These are phyloP conservation scores for Endotrypanum monterogeii DNA, from an alignment of 208 protist species.

Conservation along the genomic window DNA sequence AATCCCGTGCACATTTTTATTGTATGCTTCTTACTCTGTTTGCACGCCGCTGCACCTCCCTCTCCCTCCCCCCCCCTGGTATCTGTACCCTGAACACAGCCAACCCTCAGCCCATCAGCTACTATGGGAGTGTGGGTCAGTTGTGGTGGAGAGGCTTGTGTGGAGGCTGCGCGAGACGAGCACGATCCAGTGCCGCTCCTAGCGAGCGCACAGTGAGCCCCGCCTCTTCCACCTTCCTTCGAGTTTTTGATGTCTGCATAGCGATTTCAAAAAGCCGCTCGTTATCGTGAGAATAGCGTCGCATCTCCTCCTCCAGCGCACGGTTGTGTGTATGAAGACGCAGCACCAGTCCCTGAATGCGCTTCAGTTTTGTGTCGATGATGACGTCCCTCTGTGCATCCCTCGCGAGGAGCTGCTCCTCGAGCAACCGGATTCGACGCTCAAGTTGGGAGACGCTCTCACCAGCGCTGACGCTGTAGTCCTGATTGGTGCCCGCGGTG, in stretches of 20 bases:
- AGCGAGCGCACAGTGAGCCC: slow-evolving; percentile 50
- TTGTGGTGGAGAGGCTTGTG: slow-evolving; percentile 77
- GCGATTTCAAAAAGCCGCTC: slow-evolving; percentile 62
- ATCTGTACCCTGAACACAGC: too few species aligned
- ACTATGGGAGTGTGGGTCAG: slow-evolving; percentile 19
- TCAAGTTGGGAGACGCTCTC: slow-evolving; percentile 22
- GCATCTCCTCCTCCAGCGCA: slow-evolving; percentile 55
- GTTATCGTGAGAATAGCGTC: slow-evolving; percentile 48
- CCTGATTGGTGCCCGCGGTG: slow-evolving; percentile 11
- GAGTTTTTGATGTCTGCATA: slow-evolving; percentile 50
- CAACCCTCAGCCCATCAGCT: too few species aligned
- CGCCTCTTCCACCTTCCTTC: slow-evolving; percentile 48
- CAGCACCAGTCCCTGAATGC: slow-evolving; percentile 81
- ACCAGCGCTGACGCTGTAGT: neutral
- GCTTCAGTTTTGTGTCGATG: slow-evolving; percentile 84
- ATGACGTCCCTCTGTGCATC: slow-evolving; percentile 82
- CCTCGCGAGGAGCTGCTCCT: slow-evolving; percentile 52
- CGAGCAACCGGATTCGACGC: slow-evolving; percentile 42
- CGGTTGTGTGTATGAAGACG: slow-evolving; percentile 59
- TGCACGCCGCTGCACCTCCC: neutral
- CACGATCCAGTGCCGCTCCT: slow-evolving; percentile 47
- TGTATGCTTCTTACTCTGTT: neutral
- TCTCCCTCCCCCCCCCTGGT: too few species aligned
- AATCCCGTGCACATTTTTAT: too few species aligned
- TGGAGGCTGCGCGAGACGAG: slow-evolving; percentile 40